Evolutionary conservation across 208 protist species (phyloP).

Genomic region (Crithidia bombi): DNA sequence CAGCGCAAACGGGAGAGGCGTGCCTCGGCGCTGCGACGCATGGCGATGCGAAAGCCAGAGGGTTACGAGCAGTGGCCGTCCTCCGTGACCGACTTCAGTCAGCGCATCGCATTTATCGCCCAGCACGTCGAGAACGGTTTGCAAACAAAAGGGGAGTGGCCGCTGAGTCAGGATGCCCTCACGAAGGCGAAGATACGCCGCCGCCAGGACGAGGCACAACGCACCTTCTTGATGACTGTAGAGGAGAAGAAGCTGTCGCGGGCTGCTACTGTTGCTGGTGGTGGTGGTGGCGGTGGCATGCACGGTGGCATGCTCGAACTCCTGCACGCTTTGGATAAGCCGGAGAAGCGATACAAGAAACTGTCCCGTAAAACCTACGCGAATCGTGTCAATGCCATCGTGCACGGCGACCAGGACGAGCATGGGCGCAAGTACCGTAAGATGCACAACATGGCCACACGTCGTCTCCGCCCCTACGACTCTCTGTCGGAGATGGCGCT

Average conservation of each 20-base stretch:
- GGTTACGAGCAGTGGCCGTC: conserved; percentile 77
- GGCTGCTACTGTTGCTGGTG: background rate
- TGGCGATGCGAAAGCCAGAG: conserved; percentile 83
- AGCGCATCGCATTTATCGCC: conserved; percentile 85
- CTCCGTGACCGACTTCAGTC: conserved; percentile 75
- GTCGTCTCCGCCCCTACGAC: conserved; percentile 61
- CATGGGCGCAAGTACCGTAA: conserved; percentile 78
- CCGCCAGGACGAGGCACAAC: conserved; percentile 57
- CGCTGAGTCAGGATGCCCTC: conserved; percentile 66
- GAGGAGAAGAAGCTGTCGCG: conserved; percentile 54
- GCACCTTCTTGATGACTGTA: conserved; percentile 64
- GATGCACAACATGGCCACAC: conserved; percentile 49
- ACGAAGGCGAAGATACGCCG: conserved; percentile 57
- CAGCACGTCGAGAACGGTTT: conserved; percentile 89
- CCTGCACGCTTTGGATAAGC: conserved; percentile 42
- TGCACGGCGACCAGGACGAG: conserved; percentile 88
- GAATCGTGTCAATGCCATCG: conserved; percentile 86
- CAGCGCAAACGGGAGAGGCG: conserved; percentile 80
- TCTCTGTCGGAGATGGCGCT: conserved; percentile 78
- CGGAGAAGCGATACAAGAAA: conserved; percentile 73
- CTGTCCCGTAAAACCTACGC: conserved; percentile 85
- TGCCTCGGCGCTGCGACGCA: conserved; percentile 57
- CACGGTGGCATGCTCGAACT: conserved; percentile 64
- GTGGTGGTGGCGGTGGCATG: conserved; percentile 1
- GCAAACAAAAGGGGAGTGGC: conserved; percentile 82